Percentiles rank a stretch among this genome's conserved stretches.
Evolutionary conservation across 2,329 filamentous ascomycete genomes (phyloP).

Genomic region (Tolypocladium tropicale): DNA sequence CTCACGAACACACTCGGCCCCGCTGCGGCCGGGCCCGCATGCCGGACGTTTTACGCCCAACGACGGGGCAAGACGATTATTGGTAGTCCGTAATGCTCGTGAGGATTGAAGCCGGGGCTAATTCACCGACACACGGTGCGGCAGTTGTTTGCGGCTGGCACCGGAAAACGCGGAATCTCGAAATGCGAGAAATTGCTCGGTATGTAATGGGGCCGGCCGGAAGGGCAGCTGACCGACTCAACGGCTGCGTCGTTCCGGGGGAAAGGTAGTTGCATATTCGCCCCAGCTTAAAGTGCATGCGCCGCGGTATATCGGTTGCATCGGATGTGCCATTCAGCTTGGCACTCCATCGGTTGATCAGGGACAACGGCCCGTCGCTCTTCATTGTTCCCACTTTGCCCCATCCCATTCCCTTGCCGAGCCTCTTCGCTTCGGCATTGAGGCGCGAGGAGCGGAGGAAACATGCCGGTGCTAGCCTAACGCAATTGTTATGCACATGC

Average conservation of each 20-base stretch:
- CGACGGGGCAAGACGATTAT: too few relatives aligned
- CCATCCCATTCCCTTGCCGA: background rate
- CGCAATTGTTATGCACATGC: background rate
- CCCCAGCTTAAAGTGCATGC: background rate
- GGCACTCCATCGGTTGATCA: background rate
- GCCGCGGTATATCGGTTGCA: background rate
- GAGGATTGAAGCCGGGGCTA: background rate
- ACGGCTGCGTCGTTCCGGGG: background rate
- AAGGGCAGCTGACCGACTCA: background rate
- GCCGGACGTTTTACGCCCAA: background rate
- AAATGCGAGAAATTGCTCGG: background rate
- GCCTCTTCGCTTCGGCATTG: background rate
- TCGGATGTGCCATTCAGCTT: background rate
- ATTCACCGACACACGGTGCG: background rate
- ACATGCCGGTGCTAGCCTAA: background rate
- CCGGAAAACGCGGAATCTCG: background rate
- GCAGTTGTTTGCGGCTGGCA: background rate
- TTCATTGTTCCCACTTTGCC: background rate
- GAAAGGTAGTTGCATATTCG: background rate
- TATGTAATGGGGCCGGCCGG: background rate
- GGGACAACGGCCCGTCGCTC: background rate
- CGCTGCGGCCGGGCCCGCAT: background rate
- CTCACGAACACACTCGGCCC: background rate
- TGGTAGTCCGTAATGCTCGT: too few relatives aligned
- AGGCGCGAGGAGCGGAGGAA: too few relatives aligned